phyloP scores from a whole-genome alignment of 2,329 filamentous ascomycete species.

The Aureobasidium musti region DNA sequence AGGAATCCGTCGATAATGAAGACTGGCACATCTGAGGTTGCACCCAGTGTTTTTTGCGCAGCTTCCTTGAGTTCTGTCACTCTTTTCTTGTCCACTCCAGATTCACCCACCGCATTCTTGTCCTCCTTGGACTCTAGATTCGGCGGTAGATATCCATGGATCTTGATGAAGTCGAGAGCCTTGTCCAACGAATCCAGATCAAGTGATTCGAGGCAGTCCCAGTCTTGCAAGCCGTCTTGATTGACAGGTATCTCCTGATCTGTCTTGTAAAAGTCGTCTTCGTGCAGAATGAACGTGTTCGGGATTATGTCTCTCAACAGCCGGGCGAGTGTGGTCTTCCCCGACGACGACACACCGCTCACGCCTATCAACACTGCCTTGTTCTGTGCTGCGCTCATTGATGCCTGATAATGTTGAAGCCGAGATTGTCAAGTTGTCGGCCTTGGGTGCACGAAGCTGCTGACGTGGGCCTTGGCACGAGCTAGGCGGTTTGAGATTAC shows the following conservation, averaged over 20 bases:
- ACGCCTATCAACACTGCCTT: conserved; percentile 70
- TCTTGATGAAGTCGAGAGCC: conserved; percentile 69
- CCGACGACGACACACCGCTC: conserved; percentile 87
- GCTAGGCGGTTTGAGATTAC: conserved; percentile 27
- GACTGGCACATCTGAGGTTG: conserved; percentile 46
- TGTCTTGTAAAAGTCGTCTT: conserved; percentile 92
- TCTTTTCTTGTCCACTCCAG: conserved; percentile 44
- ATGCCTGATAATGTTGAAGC: conserved; percentile 1
- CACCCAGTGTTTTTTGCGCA: not conserved
- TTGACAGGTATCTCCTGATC: conserved; percentile 66
- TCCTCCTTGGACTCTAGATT: conserved; percentile 60
- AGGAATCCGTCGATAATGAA: conserved; percentile 89
- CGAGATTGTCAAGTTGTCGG: conserved; percentile 13
- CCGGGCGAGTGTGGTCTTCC: conserved; percentile 90
- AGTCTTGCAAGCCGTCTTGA: conserved; percentile 67
- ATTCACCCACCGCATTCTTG: conserved; percentile 52
- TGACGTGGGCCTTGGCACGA: conserved; percentile 27
- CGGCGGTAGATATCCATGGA: conserved; percentile 63
- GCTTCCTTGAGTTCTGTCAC: conserved; percentile 40
- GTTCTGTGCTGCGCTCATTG: conserved; percentile 30
- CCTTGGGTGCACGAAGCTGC: conserved; percentile 18
- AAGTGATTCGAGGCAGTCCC: conserved; percentile 84
- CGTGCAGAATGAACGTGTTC: conserved; percentile 78
- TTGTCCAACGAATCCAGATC: conserved; percentile 68
- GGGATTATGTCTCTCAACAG: conserved; percentile 77